Conservation (phyloP, 192 early-diverging fungal species). For the Mortierella antarctica region DNA sequence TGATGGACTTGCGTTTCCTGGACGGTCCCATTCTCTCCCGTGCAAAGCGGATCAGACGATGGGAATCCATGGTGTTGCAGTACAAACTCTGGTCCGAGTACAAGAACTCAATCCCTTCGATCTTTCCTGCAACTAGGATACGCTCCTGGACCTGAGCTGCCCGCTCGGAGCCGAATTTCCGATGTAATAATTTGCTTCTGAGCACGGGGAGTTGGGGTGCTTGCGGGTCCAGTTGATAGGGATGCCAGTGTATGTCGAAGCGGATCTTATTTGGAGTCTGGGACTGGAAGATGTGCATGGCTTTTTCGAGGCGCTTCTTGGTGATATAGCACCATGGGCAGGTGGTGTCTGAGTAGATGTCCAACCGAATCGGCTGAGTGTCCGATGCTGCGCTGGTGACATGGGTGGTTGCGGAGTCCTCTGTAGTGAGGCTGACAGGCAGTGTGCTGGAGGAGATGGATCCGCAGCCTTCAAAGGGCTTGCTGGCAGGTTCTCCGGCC, state of each 20-base stretch:
- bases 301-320: conserved; percentile 14
- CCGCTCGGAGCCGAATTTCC: conserved; percentile 14
- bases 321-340: conserved; percentile 26
- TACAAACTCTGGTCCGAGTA: conserved; percentile 12
- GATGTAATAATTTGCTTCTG: not conserved
- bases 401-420: not conserved
- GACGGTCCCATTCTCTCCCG: conserved; percentile 8
- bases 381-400: not conserved
- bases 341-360: conserved; percentile 33
- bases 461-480: not conserved
- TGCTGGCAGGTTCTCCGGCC: not conserved
- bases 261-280: not conserved
- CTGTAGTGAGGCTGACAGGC: no score
- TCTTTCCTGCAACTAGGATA: not conserved
- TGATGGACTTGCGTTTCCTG: not conserved
- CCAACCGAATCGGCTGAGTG: conserved; percentile 3
- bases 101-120: conserved; percentile 16
- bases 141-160: conserved; percentile 7
- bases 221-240: conserved; percentile 23
- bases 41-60: conserved; percentile 16
- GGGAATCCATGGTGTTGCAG: conserved; percentile 20
- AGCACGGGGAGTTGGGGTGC: conserved; percentile 2
- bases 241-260: conserved; percentile 32
- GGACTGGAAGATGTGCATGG: conserved; percentile 5
- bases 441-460: not conserved